Base-by-base conservation (phyloP, 1,284 basidiomycete species). In the Cutaneotrichosporon mucoides region DNA sequence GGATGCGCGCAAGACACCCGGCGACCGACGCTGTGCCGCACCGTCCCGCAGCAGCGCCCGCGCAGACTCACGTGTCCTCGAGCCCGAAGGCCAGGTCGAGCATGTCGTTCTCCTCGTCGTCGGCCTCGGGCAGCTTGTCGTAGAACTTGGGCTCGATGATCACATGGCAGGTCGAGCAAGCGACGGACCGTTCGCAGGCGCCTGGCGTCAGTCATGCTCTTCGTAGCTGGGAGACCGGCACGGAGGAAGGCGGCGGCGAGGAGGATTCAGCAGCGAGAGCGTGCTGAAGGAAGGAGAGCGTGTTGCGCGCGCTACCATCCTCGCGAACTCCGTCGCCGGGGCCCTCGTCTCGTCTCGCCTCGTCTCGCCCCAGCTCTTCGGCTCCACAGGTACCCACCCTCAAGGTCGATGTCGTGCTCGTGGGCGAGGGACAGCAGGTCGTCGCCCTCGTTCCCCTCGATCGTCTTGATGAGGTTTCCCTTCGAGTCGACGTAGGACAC, bases 61-160 rank as follows among this genome's bases (percentile, higher is more conserved):
- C 24, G 3, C 24, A 24, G 24, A 24, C 82, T 73, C 85, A 94
- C 70, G 94, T 97, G 72, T 98, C 95, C 1, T 93, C 96, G 60
- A 99, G 81, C 0, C 92, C 95, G 68, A 98, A 99, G 1, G 95
- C 96, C 81, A 99, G 88, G 77, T 99, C 95, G 43, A 99, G 83
- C 94, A 98, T 98, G 70, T 95, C 92, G 73, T 93, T 96, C 80
- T 99, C 95, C 73, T 99, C 95, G 67, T 99, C 95, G 60, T 90
- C 89, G 1, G 95, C 92, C 72, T 97, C 94, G 2, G 90, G 87
- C 2, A 97, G 81, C 51, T 84, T 73, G 76, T 97, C 91, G 73
- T 92, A 98, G 61, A 87, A 82, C 68, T 92, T 86, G 9, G 86
- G 85, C 51, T 87, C 83, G 47, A 98, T 83, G 58, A 98, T 92